Evolutionary conservation across 1,139 yeast species (phyloP).

Genomic region (Geotrichum phurueaensis): DNA sequence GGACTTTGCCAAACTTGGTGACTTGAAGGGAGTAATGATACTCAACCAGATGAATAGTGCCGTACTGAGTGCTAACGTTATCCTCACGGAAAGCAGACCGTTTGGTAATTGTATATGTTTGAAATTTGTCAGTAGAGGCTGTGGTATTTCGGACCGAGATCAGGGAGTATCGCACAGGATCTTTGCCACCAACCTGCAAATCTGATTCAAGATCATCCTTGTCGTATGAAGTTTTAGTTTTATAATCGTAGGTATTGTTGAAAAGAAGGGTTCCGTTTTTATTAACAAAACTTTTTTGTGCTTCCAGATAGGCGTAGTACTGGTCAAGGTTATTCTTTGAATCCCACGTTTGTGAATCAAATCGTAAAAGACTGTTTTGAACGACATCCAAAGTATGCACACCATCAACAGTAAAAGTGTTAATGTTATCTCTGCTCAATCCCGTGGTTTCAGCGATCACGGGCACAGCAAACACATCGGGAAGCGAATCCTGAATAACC

Average conservation of each 20-base stretch:
- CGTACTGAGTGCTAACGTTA: constrained; percentile 4
- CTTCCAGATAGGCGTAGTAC: constrained; percentile 8
- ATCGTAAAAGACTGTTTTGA: constrained; percentile 4
- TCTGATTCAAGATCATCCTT: constrained; percentile 2
- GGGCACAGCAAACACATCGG: constrained; percentile 15
- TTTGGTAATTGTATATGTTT: constrained; percentile 14
- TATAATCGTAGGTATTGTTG: constrained; percentile 17
- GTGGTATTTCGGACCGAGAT: constrained; percentile 15
- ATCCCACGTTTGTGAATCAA: constrained; percentile 7
- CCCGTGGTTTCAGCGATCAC: constrained; percentile 2
- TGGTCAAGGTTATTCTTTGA: not conserved
- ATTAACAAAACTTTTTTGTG: constrained; percentile 7
- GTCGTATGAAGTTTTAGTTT: constrained; percentile 1
- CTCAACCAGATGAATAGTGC: constrained; percentile 15
- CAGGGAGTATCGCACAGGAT: constrained; percentile 10
- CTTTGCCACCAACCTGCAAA: constrained; percentile 6
- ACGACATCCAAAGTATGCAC: constrained; percentile 11
- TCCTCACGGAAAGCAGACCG: constrained; percentile 12
- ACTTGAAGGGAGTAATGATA: constrained; percentile 12
- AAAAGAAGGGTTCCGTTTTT: constrained; percentile 10
- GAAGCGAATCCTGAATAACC: constrained; percentile 11
- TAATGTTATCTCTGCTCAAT: constrained; percentile 2
- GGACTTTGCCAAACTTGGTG: constrained; percentile 5
- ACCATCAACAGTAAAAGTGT: constrained; percentile 16
- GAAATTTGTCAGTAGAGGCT: constrained; percentile 2